Evolutionary conservation across 2,329 filamentous ascomycete genomes (phyloP), one percentile per base, ranked within the genome.

Genomic region (Alternaria sp.): DNA sequence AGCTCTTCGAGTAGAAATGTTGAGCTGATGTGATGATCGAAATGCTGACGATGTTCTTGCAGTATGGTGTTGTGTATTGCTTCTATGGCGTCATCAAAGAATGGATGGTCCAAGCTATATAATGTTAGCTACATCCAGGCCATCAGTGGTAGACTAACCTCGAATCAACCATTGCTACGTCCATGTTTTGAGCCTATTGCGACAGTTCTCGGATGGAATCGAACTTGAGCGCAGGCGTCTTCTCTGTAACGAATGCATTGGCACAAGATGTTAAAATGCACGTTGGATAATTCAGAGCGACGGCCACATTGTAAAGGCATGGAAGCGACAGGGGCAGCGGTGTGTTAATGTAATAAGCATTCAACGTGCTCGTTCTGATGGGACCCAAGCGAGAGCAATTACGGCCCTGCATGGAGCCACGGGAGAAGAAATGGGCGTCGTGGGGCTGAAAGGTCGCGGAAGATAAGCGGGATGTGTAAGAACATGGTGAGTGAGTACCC

Each of bases 211-310:
- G 21, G 60, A 62, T 13, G 59, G 43, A 60, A 52, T 62, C 32
- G 49, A 61, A 67, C 46, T 59, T 56, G 50, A 66, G 57, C 65
- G 58, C 62, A 63, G 62, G 40, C 55, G 56, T 57, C 21, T 61
- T 65, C 53, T 66, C 58, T 57, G 51, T 55, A 63, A 44, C 57
- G 66, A 62, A 72, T 74, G 66, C 73, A 77, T 77, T 72, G 70
- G 70, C 66, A 68, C 67, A 57, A 43, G 17, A 55, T 53, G 19
- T 58, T 57, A 23, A 57, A 46, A 58, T 51, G 49, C 51, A 59
- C 49, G 47, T 61, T 49, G 51, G 28, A 51, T 46, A 19, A 23
- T 59, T 62, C 40, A 60, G 52, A 59, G 36, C 51, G 45, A 65
- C 52, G 40, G 23, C 44, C 50, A 67, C 65, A 61, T 66, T 58